These are phyloP conservation scores for Mimosa pudica DNA, from an alignment of 306 rosid species.

Conservation along the genomic window DNA sequence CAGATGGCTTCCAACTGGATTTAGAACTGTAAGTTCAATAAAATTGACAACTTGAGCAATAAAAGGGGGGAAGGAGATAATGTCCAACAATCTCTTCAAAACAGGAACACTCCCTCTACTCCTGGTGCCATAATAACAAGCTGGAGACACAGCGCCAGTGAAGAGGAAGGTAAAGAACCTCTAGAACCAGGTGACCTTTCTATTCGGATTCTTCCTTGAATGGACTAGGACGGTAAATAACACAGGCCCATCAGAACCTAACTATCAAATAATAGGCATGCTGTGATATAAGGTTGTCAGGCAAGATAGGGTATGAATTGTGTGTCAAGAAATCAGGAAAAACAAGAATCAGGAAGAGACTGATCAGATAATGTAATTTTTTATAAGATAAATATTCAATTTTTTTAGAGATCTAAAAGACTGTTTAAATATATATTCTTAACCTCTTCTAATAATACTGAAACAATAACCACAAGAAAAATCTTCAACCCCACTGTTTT, in stretches of 20 bases:
- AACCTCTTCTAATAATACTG: not conserved
- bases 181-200: not conserved
- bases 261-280: not conserved
- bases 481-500: not conserved
- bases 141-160: not conserved
- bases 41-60: not conserved
- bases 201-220: not conserved
- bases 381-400: not conserved
- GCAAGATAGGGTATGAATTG: not conserved
- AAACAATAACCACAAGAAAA: not conserved
- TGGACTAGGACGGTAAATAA: not conserved
- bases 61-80: not conserved
- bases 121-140: not conserved
- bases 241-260: not conserved
- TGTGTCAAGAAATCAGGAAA: not conserved
- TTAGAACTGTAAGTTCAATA: not conserved
- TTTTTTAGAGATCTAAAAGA: not conserved
- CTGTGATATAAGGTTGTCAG: constrained; percentile 12
- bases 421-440: not conserved
- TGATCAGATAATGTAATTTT: not conserved
- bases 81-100: not conserved
- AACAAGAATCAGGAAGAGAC: not conserved
- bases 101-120: not conserved
- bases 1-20: not conserved
- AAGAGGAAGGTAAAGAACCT: not conserved